A percentile compares a stretch with the other conserved stretches of the same genome.
These are phyloP conservation scores for Hortaea werneckii DNA, from an alignment of 2,329 filamentous ascomycete species.

Conservation along the genomic window DNA sequence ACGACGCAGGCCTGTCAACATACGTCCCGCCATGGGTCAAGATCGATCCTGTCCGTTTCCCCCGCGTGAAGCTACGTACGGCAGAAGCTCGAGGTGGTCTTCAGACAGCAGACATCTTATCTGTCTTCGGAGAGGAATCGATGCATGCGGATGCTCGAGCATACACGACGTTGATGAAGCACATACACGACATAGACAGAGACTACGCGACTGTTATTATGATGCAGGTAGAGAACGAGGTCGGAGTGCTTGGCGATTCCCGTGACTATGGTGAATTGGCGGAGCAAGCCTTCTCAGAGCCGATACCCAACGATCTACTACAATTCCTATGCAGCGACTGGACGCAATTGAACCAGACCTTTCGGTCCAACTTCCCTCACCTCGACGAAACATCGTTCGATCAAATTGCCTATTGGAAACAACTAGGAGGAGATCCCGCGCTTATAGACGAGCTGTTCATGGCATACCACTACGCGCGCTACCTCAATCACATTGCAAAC, in stretches of 20 bases:
- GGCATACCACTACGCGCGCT: slow-evolving; percentile 36
- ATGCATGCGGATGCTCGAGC: slow-evolving; percentile 30
- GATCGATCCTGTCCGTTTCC: too few relatives aligned
- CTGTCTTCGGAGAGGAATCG: slow-evolving; percentile 28
- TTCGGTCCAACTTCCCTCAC: neutral
- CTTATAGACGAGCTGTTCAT: slow-evolving; percentile 40
- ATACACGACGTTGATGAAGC: slow-evolving; percentile 29
- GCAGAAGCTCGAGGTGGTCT: slow-evolving; percentile 12
- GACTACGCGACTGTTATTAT: slow-evolving; percentile 43
- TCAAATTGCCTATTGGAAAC: slow-evolving; percentile 22
- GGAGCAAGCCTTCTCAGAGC: slow-evolving; percentile 30
- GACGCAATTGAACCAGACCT: neutral
- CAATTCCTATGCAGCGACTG: slow-evolving; percentile 10
- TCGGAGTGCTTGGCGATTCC: slow-evolving; percentile 43
- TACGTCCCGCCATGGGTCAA: too few relatives aligned
- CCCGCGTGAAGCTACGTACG: slow-evolving; percentile 17
- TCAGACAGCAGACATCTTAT: slow-evolving; percentile 25
- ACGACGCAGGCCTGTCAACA: too few relatives aligned
- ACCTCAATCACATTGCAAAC: slow-evolving; percentile 32
- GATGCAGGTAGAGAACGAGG: slow-evolving; percentile 50
- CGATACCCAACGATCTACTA: slow-evolving; percentile 29
- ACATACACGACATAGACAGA: slow-evolving; percentile 36
- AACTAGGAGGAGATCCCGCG: slow-evolving; percentile 30
- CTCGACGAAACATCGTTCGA: neutral
- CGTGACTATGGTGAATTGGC: slow-evolving; percentile 37